These are phyloP conservation scores for Cairneyella variabilis DNA, from an alignment of 495 filamentous ascomycete genomes.

Conservation along the genomic window DNA sequence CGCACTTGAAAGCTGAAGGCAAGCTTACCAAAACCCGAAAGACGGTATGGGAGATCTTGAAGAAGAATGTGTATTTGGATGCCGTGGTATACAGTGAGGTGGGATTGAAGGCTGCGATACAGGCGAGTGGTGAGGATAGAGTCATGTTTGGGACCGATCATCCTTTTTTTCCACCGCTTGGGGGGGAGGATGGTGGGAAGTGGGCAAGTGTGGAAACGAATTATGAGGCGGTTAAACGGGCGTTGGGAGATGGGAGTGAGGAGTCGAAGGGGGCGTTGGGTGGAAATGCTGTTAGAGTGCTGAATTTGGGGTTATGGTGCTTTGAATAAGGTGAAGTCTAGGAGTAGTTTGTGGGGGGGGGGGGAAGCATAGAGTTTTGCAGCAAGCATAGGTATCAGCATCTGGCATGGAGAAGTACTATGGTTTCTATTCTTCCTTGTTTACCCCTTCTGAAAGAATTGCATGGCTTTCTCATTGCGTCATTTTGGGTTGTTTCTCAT, in stretches of 20 bases:
- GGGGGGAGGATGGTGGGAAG: slow-evolving; percentile 54
- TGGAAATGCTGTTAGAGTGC: slow-evolving; percentile 62
- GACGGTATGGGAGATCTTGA: slow-evolving; percentile 75
- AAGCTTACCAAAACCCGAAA: slow-evolving; percentile 41
- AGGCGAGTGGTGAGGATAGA: slow-evolving; percentile 27
- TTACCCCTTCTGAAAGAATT: too few species aligned
- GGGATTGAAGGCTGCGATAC: slow-evolving; percentile 26
- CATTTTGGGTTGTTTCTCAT: too few species aligned
- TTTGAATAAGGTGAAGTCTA: background rate
- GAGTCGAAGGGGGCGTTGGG: slow-evolving; percentile 56
- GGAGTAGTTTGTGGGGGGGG: background rate
- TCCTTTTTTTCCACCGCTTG: slow-evolving; percentile 91
- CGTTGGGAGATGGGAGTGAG: slow-evolving; percentile 49
- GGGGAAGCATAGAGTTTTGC: background rate
- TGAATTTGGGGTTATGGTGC: slow-evolving; percentile 40
- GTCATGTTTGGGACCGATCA: slow-evolving; percentile 77
- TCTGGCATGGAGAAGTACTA: too few species aligned
- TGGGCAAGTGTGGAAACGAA: slow-evolving; percentile 87
- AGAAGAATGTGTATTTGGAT: slow-evolving; percentile 86
- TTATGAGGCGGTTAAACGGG: slow-evolving; percentile 61
- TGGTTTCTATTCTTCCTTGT: too few species aligned
- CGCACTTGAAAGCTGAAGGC: slow-evolving; percentile 53
- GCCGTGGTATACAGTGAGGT: slow-evolving; percentile 41
- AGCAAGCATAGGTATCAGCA: too few species aligned
- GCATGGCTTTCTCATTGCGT: too few species aligned